These are phyloP conservation scores for Dictyostelium intermedium DNA, from an alignment of 78 protist species.

Conservation along the genomic window DNA sequence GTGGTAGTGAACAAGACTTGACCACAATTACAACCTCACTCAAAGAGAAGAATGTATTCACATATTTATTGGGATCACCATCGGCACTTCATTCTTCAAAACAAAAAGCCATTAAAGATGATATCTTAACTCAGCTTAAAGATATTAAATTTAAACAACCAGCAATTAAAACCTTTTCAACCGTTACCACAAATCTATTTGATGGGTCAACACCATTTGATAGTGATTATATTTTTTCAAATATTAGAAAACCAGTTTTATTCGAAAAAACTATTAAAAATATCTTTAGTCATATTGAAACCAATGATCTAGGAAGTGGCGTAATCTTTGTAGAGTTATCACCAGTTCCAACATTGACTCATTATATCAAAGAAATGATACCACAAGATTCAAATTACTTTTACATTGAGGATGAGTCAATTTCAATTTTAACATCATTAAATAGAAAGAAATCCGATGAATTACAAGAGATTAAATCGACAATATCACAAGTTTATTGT, in stretches of 20 bases:
- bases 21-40: neutral
- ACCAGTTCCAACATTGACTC: slow-evolving; percentile 24
- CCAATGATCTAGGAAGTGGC: neutral
- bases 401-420: neutral
- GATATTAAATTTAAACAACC: neutral
- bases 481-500: slow-evolving; percentile 8
- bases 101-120: slow-evolving; percentile 25
- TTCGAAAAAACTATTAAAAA: slow-evolving; percentile 16
- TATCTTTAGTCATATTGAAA: neutral
- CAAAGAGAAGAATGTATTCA: neutral
- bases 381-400: neutral
- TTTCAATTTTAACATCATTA: neutral
- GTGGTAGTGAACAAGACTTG: slow-evolving; percentile 12
- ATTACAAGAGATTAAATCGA: neutral
- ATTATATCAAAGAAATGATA: neutral
- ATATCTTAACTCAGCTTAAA: neutral
- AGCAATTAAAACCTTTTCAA: neutral
- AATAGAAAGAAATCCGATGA: neutral
- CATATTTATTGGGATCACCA: slow-evolving; percentile 25
- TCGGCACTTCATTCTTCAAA: slow-evolving; percentile 47
- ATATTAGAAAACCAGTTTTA: slow-evolving; percentile 16
- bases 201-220: neutral
- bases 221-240: neutral
- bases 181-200: neutral
- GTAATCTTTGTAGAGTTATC: neutral